Evolutionary conservation across 2,329 filamentous ascomycete genomes (phyloP).

Genomic region (Mycosphaerella sp.): DNA sequence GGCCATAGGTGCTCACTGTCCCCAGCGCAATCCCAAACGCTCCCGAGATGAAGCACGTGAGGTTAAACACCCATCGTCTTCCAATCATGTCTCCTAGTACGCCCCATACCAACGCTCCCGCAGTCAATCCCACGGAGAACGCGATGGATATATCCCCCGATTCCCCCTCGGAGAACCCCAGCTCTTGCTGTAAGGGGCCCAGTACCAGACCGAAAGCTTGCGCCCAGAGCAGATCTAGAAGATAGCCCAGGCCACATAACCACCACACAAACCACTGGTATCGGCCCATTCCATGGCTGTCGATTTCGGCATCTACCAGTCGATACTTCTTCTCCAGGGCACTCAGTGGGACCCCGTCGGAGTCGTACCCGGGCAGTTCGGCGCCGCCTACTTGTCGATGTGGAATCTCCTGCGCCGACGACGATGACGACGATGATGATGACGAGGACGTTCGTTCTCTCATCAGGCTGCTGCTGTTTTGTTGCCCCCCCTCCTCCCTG

Average conservation of each 20-base stretch:
- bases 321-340: constrained; percentile 42
- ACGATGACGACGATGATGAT: too few species aligned
- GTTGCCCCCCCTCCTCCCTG: not conserved
- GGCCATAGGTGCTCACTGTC: constrained; percentile 45
- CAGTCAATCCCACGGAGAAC: constrained; percentile 51
- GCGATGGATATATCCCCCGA: constrained; percentile 47
- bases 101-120: constrained; percentile 53
- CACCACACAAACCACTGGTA: constrained; percentile 50
- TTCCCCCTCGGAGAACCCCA: constrained; percentile 44
- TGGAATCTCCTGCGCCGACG: not conserved
- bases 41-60: constrained; percentile 51
- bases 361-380: constrained; percentile 6
- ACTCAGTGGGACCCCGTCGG: constrained; percentile 19
- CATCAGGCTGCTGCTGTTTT: not conserved
- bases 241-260: constrained; percentile 51
- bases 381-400: not conserved
- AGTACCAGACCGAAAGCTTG: constrained; percentile 53
- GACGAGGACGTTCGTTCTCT: constrained; percentile 5
- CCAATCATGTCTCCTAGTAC: constrained; percentile 50
- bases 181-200: constrained; percentile 51
- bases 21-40: constrained; percentile 51
- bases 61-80: constrained; percentile 53
- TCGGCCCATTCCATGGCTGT: constrained; percentile 48
- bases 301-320: constrained; percentile 46
- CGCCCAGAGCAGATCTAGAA: constrained; percentile 54